Base-by-base conservation (phyloP, 768 basidiomycete species). In the Pholiota microspora region DNA sequence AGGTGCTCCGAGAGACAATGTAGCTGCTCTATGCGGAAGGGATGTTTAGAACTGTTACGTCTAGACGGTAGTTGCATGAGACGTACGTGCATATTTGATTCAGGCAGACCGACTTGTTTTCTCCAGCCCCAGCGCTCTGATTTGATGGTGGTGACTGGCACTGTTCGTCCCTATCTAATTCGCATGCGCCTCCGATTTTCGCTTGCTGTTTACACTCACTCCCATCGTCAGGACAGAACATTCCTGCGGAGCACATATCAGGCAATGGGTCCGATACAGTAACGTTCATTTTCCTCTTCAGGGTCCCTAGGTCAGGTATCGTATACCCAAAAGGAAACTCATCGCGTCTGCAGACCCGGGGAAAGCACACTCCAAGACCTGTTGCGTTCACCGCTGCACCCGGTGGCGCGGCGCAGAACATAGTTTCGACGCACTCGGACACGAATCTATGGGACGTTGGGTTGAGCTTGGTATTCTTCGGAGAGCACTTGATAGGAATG, bases 141-240 rank as follows among this genome's bases (percentile, higher is more conserved):
- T 82, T 62, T 54, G 64, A 42, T 2, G 63, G 49, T 38, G 74
- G 73, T 12, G 72, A 64, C 31, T 67, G 68, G 53, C 79, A 82
- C 59, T 83, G 80, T 38, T 80, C 84, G 63, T 88, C 86, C 35
- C 86, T 70, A 54, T 82, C 80, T 62, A 86, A 64, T 64, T 88
- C 81, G 63, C 86, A 88, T 0, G 69, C 29, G 6, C 64, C 68
- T 0, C 84, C 85, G 2, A 77, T 65, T 0, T 63, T 53, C 0
- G 74, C 65, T 42, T 79, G 67, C 4, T 64, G 59, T 29, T 70
- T 62, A 64, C 87, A 89, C 2, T 76, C 77, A 59, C 78, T 78
- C 10, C 82, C 84, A 62, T 86, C 83, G 60, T 89, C 86, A 0
- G 85, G 85, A 59, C 86, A 88, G 69, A 84, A 88, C n/a, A 70